Percentiles rank a stretch among this genome's conserved stretches.
These are phyloP conservation scores for Cyclotella distinguenda DNA, from an alignment of 108 stramenopile species.

Conservation along the genomic window DNA sequence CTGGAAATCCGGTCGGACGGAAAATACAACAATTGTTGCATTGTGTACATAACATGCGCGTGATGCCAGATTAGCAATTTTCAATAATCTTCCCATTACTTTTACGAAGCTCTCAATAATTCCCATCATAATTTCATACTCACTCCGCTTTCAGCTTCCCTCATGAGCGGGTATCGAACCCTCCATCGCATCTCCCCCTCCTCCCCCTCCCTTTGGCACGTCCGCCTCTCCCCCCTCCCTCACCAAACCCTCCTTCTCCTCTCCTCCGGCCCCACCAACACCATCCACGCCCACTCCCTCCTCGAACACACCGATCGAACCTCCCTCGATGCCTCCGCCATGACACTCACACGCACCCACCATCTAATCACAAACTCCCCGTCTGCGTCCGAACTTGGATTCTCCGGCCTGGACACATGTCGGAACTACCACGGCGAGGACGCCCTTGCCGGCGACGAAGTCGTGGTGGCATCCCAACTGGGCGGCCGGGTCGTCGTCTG, in stretches of 20 bases:
- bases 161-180: slow-evolving; percentile 49
- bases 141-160: too few species aligned
- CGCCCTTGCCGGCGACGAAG: slow-evolving; percentile 27
- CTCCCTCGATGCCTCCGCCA: slow-evolving; percentile 33
- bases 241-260: slow-evolving; percentile 22
- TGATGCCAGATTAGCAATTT: too few species aligned
- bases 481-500: slow-evolving; percentile 35
- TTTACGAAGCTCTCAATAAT: too few species aligned
- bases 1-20: too few species aligned
- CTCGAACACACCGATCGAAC: slow-evolving; percentile 21
- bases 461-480: slow-evolving; percentile 34
- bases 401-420: slow-evolving; percentile 27
- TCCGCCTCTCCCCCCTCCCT: slow-evolving; percentile 31
- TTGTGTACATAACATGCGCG: too few species aligned
- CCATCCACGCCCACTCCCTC: slow-evolving; percentile 32
- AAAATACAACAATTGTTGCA: too few species aligned
- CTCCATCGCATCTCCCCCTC: slow-evolving; percentile 35
- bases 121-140: too few species aligned
- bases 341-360: slow-evolving; percentile 18
- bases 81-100: too few species aligned
- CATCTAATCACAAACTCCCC: slow-evolving; percentile 12
- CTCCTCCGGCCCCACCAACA: slow-evolving; percentile 36
- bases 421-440: slow-evolving; percentile 38
- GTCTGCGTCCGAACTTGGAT: slow-evolving; percentile 26
- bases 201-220: slow-evolving; percentile 21